These are phyloP conservation scores for Oryza glumipatula DNA, from an alignment of 176 grass and related monocot species.

Conservation along the genomic window DNA sequence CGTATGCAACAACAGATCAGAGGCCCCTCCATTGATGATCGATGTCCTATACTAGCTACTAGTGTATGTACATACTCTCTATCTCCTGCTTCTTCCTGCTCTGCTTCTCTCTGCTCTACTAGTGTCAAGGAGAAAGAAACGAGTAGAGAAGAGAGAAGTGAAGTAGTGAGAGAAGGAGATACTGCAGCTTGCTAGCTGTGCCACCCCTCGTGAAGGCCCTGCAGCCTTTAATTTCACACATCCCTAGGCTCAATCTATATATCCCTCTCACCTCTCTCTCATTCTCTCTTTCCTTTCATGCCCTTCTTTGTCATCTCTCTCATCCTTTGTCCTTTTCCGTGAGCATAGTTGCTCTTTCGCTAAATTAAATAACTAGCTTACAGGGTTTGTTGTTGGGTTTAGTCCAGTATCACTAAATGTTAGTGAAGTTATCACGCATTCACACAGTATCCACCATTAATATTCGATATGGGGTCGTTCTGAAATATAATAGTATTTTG, in stretches of 20 bases:
- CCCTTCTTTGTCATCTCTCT: background rate
- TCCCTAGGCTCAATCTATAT: conserved; percentile 52
- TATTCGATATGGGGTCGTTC: no score
- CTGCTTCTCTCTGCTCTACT: background rate
- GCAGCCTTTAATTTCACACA: conserved; percentile 87
- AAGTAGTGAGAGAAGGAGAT: conserved; percentile 20
- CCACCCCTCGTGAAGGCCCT: conserved; percentile 67
- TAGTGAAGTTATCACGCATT: no score
- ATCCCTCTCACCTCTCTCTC: background rate
- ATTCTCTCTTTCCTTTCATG: background rate
- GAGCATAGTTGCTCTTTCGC: background rate
- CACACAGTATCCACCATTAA: no score
- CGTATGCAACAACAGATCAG: background rate
- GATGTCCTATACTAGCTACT: no score
- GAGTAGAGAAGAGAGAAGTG: background rate
- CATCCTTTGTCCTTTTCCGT: background rate
- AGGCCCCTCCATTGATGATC: background rate
- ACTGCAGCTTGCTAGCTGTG: conserved; percentile 45
- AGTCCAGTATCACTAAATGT: background rate
- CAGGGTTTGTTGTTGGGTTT: background rate
- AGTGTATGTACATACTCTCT: no score
- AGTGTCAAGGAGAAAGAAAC: conserved; percentile 5
- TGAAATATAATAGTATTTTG: no score
- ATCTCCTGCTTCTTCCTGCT: background rate
- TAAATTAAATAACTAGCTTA: no score